Evolutionary conservation across 805 yeast species (phyloP).

Genomic region (Myxozyma vanderwaltii): DNA sequence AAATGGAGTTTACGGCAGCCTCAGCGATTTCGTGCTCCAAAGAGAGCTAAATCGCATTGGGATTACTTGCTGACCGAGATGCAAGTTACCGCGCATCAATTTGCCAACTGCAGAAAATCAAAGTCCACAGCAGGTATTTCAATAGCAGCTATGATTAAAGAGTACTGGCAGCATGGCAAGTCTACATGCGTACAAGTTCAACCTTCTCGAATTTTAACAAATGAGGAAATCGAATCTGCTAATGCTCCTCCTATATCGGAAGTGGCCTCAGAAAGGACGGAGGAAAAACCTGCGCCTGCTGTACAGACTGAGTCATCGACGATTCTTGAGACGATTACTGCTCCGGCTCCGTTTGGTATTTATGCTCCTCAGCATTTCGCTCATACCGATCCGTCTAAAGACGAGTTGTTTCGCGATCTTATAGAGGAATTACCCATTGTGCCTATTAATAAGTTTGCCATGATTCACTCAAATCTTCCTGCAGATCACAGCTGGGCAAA

Average conservation of each 20-base stretch:
- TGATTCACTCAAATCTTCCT: constrained; percentile 11
- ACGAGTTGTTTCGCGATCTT: constrained; percentile 36
- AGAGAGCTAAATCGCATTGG: constrained; percentile 59
- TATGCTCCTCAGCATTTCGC: constrained; percentile 19
- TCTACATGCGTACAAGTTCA: constrained; percentile 50
- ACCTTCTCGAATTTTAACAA: constrained; percentile 45
- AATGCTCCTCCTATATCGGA: constrained; percentile 4
- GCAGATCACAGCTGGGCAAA: constrained; percentile 7
- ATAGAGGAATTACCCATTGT: constrained; percentile 44
- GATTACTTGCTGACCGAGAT: constrained; percentile 73
- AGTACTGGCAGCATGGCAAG: constrained; percentile 78
- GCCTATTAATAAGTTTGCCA: constrained; percentile 31
- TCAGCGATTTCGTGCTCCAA: constrained; percentile 68
- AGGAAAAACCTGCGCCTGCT: background rate
- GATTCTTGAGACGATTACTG: background rate
- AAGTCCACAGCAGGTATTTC: constrained; percentile 69
- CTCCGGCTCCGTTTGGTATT: background rate
- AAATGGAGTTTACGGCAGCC: constrained; percentile 94
- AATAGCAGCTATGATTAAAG: constrained; percentile 71
- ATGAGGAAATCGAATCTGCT: constrained; percentile 27
- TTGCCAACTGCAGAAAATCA: constrained; percentile 66
- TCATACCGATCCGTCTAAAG: constrained; percentile 14
- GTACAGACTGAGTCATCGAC: background rate
- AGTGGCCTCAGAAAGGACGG: background rate
- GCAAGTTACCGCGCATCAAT: constrained; percentile 80